Evolutionary conservation across 305 asterid genomes (phyloP).

Genomic region (Fraxinus platypoda): DNA sequence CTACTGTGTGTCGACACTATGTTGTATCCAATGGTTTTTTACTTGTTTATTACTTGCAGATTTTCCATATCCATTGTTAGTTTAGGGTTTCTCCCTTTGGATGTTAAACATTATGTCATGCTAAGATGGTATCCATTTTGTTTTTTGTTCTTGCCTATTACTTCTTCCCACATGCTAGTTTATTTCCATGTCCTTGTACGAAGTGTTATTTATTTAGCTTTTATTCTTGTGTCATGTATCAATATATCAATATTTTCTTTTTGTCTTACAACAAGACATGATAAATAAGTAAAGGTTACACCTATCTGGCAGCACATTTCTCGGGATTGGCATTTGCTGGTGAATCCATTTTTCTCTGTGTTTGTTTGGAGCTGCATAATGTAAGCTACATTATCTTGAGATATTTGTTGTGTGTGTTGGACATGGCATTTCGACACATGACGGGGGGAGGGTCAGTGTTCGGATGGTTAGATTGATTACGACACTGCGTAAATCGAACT

Average conservation of each 20-base stretch:
- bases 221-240: neutral
- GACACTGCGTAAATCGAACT: neutral
- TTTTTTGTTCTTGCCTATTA: neutral
- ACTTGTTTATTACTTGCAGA: neutral
- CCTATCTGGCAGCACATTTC: slow-evolving; percentile 9
- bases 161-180: neutral
- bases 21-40: slow-evolving; percentile 2
- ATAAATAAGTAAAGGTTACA: slow-evolving; percentile 13
- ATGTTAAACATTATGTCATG: slow-evolving; percentile 15
- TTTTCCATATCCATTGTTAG: neutral
- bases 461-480: neutral
- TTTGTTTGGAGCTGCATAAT: slow-evolving; percentile 6
- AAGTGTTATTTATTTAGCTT: neutral
- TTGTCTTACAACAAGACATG: neutral
- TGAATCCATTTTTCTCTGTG: slow-evolving; percentile 10
- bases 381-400: neutral
- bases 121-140: slow-evolving; percentile 7
- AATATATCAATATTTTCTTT: neutral
- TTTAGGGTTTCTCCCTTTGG: slow-evolving; percentile 2
- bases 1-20: neutral
- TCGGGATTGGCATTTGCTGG: neutral
- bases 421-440: slow-evolving; percentile 10
- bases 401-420: slow-evolving; percentile 2
- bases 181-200: neutral
- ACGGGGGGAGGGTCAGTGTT: neutral